A percentile compares a stretch with the other conserved stretches of the same genome.
These are phyloP conservation scores for Arthroderma uncinatum DNA, from an alignment of 2,329 filamentous ascomycete species.

Conservation along the genomic window DNA sequence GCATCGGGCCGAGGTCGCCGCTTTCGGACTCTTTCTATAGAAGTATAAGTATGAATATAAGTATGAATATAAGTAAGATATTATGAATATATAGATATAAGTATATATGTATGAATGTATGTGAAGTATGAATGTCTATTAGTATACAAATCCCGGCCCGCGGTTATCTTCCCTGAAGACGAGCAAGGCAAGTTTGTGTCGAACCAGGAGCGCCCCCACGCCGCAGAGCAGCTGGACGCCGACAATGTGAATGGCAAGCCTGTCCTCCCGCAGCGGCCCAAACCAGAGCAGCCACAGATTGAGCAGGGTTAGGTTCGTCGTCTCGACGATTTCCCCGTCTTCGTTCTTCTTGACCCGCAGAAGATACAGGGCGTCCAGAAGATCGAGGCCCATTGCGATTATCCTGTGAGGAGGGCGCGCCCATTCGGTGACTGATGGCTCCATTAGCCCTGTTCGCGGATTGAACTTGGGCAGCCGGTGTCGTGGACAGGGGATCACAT, in stretches of 20 bases:
- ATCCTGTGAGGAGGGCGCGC: constrained; percentile 55
- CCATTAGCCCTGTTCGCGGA: constrained; percentile 67
- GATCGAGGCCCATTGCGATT: constrained; percentile 52
- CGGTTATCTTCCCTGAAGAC: constrained; percentile 84
- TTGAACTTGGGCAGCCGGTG: constrained; percentile 88
- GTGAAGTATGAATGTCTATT: background rate
- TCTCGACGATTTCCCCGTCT: constrained; percentile 61
- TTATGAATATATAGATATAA: background rate
- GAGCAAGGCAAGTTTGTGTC: constrained; percentile 74
- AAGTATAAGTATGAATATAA: background rate
- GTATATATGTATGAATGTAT: background rate
- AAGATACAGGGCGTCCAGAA: constrained; percentile 58
- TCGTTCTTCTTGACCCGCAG: constrained; percentile 57
- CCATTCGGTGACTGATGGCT: constrained; percentile 76
- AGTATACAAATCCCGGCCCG: constrained; percentile 18
- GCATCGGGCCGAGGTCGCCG: constrained; percentile 9
- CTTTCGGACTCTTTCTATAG: background rate
- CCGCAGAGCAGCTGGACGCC: constrained; percentile 66
- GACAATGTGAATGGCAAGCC: constrained; percentile 67
- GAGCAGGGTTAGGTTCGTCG: constrained; percentile 81
- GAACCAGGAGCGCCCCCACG: constrained; percentile 68
- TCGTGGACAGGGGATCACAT: constrained; percentile 78
- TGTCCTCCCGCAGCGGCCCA: constrained; percentile 79
- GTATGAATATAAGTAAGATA: background rate
- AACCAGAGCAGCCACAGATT: constrained; percentile 96